Conservation (phyloP, 768 basidiomycete species). For the Pisolithus albus region DNA sequence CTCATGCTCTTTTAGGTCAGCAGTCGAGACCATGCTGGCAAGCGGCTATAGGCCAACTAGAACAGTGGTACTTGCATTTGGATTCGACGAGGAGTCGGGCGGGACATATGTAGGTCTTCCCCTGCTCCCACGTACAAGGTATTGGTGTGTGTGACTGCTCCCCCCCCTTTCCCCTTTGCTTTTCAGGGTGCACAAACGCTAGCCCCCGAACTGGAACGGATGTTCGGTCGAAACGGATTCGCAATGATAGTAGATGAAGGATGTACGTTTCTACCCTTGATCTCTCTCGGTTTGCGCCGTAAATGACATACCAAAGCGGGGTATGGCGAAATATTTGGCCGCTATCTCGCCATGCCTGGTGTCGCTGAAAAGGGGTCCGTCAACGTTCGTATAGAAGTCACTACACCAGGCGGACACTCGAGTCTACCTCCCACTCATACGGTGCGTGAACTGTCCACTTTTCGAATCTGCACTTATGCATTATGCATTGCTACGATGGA, state of each 20-base stretch:
- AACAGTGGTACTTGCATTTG: constrained; percentile 55
- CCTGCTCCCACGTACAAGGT: background rate
- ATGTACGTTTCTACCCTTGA: constrained; percentile 31
- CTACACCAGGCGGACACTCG: constrained; percentile 76
- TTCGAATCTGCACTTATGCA: background rate
- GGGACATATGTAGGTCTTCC: constrained; percentile 36
- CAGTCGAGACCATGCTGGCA: constrained; percentile 58
- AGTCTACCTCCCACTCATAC: constrained; percentile 81
- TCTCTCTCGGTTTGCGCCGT: background rate
- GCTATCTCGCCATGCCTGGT: constrained; percentile 52
- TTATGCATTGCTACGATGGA: constrained; percentile 1
- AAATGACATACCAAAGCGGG: constrained; percentile 30
- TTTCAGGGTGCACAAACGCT: constrained; percentile 50
- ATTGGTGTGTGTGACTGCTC: background rate
- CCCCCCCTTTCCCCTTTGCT: background rate
- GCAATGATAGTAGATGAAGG: constrained; percentile 88
- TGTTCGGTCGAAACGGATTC: constrained; percentile 67
- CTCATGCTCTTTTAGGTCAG: constrained; percentile 26
- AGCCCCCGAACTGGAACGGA: constrained; percentile 40
- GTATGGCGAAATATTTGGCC: constrained; percentile 44
- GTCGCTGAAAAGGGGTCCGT: constrained; percentile 72
- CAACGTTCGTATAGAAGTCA: constrained; percentile 57
- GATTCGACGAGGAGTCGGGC: constrained; percentile 72
- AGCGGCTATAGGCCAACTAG: constrained; percentile 59
- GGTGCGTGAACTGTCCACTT: constrained; percentile 30